Evolutionary conservation across 176 grass and related monocot species (phyloP), one percentile per base, ranked within the genome.

Genomic region (Ensete glaucum): DNA sequence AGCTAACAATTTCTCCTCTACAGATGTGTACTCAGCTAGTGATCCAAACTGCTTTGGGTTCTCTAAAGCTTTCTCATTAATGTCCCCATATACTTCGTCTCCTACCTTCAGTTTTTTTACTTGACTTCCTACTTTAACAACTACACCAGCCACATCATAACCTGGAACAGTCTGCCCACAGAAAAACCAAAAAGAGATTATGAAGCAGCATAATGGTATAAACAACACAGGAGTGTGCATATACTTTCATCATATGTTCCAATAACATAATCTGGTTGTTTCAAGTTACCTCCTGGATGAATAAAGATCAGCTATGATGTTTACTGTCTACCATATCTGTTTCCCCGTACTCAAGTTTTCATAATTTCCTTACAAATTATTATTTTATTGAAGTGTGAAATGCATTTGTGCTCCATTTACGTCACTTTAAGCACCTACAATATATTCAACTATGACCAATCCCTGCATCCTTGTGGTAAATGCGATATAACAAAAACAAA

Each of bases 51-150:
- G 95, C 76, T 91, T 99, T 2, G 90, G 95, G 4, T 82, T 69
- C 1, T 99, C 86, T 11, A 99, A 74, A 9, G 91, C 86, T 62
- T 99, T 94, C 84, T 99, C 90, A 76, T 70, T 94, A 82, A 99
- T 87, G 82, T 91, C 75, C 34, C 95, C 95, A 77, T 99, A 99
- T 62, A 99, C 95, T 84, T 91, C 90, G 81, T 99, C 90, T 55
- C 91, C 90, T 62, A 89, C 84, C 75, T 89, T 99, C 2, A 94
- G 56, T 8, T 15, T 50, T 54, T 89, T 87, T 22, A 89, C 90
- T 82, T 89, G 27, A 25, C 79, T 72, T 19, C 95, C 91, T n/a
- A 89, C 86, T 88, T 94, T 94, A 10, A 91, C 80, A 8, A 93
- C 91, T 10, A 90, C 65, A 74, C 95, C 91, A 19, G 91, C 88